A percentile compares a stretch with the other conserved stretches of the same genome.
Evolutionary conservation across 2,329 filamentous ascomycete species (phyloP).

Genomic region (Nemania serpens): DNA sequence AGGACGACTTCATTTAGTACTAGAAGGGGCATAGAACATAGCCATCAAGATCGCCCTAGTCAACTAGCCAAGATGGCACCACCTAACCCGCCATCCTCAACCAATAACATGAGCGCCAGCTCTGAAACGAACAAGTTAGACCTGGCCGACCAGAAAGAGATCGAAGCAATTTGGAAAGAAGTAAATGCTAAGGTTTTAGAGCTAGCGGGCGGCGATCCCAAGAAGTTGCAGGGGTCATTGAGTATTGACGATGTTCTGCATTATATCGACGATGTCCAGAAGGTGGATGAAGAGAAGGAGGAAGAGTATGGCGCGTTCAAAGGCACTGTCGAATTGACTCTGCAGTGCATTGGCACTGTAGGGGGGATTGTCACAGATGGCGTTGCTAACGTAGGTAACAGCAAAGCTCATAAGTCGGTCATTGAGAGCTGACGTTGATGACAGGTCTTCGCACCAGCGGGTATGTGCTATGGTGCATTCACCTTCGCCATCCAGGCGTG

Average conservation of each 20-base stretch:
- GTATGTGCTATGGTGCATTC: slow-evolving; percentile 44
- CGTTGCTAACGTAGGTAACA: slow-evolving; percentile 33
- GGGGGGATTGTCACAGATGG: slow-evolving; percentile 42
- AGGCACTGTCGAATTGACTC: slow-evolving; percentile 36
- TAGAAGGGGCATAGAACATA: too few relatives aligned
- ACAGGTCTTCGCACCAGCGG: slow-evolving; percentile 43
- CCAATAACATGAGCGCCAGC: slow-evolving; percentile 26
- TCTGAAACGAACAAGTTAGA: slow-evolving; percentile 33
- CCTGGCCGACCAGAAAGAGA: slow-evolving; percentile 38
- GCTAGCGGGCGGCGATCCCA: slow-evolving; percentile 40
- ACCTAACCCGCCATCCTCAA: slow-evolving; percentile 29
- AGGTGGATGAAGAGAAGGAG: slow-evolving; percentile 36
- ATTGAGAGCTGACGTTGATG: slow-evolving; percentile 9
- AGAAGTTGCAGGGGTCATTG: slow-evolving; percentile 34
- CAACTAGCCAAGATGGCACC: slow-evolving; percentile 32
- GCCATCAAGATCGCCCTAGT: not conserved
- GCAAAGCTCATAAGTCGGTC: not conserved
- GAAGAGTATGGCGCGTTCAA: slow-evolving; percentile 40
- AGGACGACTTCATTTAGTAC: too few relatives aligned
- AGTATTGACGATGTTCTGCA: slow-evolving; percentile 39
- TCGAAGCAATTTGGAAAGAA: slow-evolving; percentile 42
- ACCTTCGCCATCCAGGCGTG: slow-evolving; percentile 45
- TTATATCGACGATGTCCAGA: slow-evolving; percentile 38
- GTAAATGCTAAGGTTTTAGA: slow-evolving; percentile 42
- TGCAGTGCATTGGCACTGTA: slow-evolving; percentile 43